These are phyloP conservation scores for Albizia julibrissin DNA, from an alignment of 306 rosid species.

Conservation along the genomic window DNA sequence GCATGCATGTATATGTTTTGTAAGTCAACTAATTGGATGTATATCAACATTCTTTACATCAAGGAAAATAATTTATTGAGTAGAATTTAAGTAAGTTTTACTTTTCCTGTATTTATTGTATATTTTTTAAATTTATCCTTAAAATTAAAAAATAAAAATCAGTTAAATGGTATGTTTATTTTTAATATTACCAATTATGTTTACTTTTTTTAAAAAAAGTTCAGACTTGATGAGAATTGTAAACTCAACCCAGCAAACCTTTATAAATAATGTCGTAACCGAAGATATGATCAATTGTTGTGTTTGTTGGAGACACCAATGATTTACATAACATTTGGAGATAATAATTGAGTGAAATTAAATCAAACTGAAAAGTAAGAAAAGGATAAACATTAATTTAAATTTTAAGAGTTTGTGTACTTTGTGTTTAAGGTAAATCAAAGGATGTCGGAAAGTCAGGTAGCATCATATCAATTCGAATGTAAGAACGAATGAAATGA, in stretches of 20 bases:
- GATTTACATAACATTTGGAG: not conserved
- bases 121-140: no score
- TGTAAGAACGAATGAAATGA: not conserved
- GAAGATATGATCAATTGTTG: not conserved
- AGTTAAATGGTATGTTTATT: not conserved
- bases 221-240: not conserved
- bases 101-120: no score
- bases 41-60: no score
- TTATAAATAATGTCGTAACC: not conserved
- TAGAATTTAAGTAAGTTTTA: not conserved
- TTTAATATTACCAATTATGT: not conserved
- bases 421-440: not conserved
- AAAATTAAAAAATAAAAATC: no score
- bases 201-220: no score
- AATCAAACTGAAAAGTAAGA: not conserved
- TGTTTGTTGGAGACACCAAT: not conserved
- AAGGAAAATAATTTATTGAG: not conserved
- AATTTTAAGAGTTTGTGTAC: not conserved
- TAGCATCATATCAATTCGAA: not conserved
- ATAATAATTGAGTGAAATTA: not conserved
- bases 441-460: slow-evolving; percentile 8
- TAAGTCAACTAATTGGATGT: not conserved
- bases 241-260: not conserved
- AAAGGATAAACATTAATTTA: not conserved
- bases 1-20: no score